Evolutionary conservation across 345 rosid genomes (phyloP).

Genomic region (Syzygium oleosum): DNA sequence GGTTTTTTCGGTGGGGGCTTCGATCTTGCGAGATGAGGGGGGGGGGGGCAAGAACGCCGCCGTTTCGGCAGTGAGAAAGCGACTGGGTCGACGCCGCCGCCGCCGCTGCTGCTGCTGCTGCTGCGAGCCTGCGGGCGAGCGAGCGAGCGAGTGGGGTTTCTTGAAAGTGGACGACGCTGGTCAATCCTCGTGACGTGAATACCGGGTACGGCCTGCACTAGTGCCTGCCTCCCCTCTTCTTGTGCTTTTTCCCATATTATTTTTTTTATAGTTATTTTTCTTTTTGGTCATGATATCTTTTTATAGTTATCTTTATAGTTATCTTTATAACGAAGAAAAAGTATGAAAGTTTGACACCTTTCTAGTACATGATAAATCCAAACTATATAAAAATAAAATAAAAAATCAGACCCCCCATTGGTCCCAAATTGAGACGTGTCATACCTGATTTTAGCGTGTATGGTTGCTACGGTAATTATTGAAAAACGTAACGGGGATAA

Average conservation of each 20-base stretch:
- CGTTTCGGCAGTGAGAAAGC: not conserved
- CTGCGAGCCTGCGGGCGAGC: too few relatives aligned
- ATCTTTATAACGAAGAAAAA: not conserved
- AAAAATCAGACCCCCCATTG: not conserved
- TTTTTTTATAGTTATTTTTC: too few relatives aligned
- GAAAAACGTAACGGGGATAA: not conserved
- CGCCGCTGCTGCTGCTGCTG: too few relatives aligned
- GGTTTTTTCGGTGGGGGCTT: not conserved
- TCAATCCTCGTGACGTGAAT: not conserved
- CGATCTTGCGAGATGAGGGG: not conserved
- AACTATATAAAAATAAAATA: not conserved
- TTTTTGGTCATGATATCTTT: too few relatives aligned
- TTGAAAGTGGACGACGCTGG: not conserved
- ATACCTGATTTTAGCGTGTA: too few relatives aligned
- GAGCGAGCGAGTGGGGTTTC: too few relatives aligned
- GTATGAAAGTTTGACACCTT: not conserved
- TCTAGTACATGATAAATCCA: not conserved
- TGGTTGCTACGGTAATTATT: not conserved
- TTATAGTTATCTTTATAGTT: too few relatives aligned
- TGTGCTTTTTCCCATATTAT: not conserved
- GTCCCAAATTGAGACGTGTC: not conserved
- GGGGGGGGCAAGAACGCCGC: not conserved
- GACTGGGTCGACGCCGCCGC: not conserved
- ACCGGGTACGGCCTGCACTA: not conserved
- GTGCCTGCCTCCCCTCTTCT: not conserved